Evolutionary conservation across 1,139 yeast genomes (phyloP).

Genomic region (Saccharomyces hybrid): DNA sequence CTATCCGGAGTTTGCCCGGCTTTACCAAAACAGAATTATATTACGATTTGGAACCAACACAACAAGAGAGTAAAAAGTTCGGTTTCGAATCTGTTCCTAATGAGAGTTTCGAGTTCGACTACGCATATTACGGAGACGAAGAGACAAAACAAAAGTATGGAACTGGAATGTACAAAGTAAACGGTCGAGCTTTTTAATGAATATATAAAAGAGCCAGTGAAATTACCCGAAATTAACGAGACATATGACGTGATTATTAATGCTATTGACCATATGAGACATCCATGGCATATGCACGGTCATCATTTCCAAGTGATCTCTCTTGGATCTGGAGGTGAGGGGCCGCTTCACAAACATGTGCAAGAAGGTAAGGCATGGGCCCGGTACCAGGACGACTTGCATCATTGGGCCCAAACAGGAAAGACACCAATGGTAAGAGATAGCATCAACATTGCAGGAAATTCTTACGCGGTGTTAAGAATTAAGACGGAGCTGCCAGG

Average conservation of each 20-base stretch:
- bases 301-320: constrained; percentile 69
- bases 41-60: constrained; percentile 16
- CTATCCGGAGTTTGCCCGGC: constrained; percentile 18
- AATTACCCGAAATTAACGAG: constrained; percentile 37
- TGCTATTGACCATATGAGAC: constrained; percentile 73
- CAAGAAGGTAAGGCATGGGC: constrained; percentile 25
- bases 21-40: constrained; percentile 18
- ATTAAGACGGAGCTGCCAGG: constrained; percentile 68
- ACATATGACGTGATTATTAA: constrained; percentile 64
- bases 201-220: constrained; percentile 30
- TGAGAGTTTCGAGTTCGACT: constrained; percentile 16
- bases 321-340: constrained; percentile 42
- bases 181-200: constrained; percentile 21
- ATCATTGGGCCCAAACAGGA: constrained; percentile 15
- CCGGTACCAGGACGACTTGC: constrained; percentile 18
- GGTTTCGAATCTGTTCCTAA: constrained; percentile 5
- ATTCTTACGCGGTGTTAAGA: constrained; percentile 51
- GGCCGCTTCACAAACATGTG: constrained; percentile 38
- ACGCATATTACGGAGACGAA: constrained; percentile 14
- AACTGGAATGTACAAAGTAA: constrained; percentile 23
- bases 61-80: not conserved
- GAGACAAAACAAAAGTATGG: constrained; percentile 10
- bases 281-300: constrained; percentile 93
- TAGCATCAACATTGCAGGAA: constrained; percentile 52
- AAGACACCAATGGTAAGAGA: constrained; percentile 53